Evolutionary conservation across 768 basidiomycete genomes (phyloP).

Genomic region (Leccinum uliginosum): DNA sequence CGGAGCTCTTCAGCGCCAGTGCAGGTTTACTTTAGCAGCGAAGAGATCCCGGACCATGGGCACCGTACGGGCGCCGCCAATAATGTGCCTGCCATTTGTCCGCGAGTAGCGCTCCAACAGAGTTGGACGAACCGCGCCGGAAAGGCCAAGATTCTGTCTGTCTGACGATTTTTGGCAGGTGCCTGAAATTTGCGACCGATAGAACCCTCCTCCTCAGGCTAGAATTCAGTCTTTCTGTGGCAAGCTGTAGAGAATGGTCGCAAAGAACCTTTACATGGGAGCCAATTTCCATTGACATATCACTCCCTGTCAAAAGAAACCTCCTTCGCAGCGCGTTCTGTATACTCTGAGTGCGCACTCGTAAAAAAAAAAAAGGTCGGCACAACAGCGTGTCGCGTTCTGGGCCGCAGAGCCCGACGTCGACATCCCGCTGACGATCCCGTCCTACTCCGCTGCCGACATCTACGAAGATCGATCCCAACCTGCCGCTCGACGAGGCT

Average conservation of each 20-base stretch:
- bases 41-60: background rate
- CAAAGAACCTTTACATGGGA: background rate
- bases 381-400: conserved; percentile 62
- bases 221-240: too few relatives aligned
- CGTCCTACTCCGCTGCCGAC: conserved; percentile 25
- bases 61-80: background rate
- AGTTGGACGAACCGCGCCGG: too few relatives aligned
- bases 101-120: too few relatives aligned
- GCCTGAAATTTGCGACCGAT: too few relatives aligned
- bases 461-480: conserved; percentile 30
- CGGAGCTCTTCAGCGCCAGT: background rate
- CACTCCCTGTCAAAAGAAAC: background rate
- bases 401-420: conserved; percentile 80
- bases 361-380: conserved; percentile 36
- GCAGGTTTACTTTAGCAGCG: background rate
- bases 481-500: conserved; percentile 67
- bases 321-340: background rate
- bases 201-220: too few relatives aligned
- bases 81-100: background rate
- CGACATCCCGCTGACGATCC: conserved; percentile 43
- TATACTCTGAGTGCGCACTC: background rate
- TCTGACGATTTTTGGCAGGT: too few relatives aligned
- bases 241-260: background rate
- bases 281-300: background rate
- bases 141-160: too few relatives aligned